These are phyloP conservation scores for Paecilomyces sp. DNA, from an alignment of 2,329 filamentous ascomycete species.

Conservation along the genomic window DNA sequence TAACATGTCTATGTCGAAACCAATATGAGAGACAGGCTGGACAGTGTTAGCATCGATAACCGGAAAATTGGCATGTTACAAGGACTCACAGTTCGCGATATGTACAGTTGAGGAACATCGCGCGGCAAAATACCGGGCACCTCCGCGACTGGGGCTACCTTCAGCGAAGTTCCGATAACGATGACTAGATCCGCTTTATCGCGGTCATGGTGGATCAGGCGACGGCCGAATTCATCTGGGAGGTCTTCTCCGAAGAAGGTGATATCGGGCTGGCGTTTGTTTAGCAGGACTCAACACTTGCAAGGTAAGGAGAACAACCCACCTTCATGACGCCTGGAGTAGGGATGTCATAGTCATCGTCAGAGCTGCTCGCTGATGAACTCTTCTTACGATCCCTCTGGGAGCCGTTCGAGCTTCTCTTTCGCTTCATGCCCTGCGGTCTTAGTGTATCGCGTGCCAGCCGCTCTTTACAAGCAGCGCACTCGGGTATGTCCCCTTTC, in stretches of 20 bases:
- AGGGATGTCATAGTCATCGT: constrained; percentile 58
- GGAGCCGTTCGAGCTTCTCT: constrained; percentile 42
- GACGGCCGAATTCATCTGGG: constrained; percentile 72
- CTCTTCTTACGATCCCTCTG: constrained; percentile 49
- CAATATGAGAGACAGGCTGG: constrained; percentile 73
- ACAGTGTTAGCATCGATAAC: constrained; percentile 5
- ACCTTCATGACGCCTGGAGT: constrained; percentile 73
- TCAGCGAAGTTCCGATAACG: constrained; percentile 92
- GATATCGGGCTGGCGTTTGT: constrained; percentile 64
- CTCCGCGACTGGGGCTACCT: constrained; percentile 91
- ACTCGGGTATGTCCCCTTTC: constrained; percentile 68
- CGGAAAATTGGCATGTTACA: neutral
- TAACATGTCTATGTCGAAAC: constrained; percentile 94
- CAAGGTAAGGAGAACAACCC: constrained; percentile 7
- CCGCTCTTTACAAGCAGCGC: constrained; percentile 59
- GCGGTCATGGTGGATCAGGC: constrained; percentile 74
- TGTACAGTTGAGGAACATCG: constrained; percentile 83
- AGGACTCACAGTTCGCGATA: constrained; percentile 61
- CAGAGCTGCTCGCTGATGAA: constrained; percentile 47
- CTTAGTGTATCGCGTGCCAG: constrained; percentile 37
- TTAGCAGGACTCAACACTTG: constrained; percentile 6
- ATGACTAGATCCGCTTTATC: constrained; percentile 80
- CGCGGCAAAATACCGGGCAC: constrained; percentile 73
- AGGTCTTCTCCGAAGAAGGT: constrained; percentile 95
- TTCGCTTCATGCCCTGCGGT: constrained; percentile 45